A percentile compares a stretch with the other conserved stretches of the same genome.
These are phyloP conservation scores for Coemansia erecta DNA, from an alignment of 192 early-diverging fungal species.

Conservation along the genomic window DNA sequence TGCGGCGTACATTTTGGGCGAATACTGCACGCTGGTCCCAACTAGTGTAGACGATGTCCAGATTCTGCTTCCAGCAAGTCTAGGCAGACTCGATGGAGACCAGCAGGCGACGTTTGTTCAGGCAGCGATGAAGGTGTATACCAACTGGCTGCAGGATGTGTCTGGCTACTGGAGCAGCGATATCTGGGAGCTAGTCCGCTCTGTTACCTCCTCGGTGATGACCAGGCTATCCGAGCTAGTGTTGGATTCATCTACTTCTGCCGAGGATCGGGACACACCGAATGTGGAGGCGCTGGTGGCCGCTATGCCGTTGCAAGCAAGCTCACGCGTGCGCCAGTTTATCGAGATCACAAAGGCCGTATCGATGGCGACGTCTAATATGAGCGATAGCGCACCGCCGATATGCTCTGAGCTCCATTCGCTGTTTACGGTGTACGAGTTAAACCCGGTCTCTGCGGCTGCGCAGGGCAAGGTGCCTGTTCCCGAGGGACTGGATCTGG, in stretches of 20 bases:
- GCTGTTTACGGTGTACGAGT: slow-evolving; percentile 75
- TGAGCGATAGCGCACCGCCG: slow-evolving; percentile 42
- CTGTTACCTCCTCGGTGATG: slow-evolving; percentile 26
- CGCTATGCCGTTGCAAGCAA: slow-evolving; percentile 79
- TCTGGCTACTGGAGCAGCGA: slow-evolving; percentile 47
- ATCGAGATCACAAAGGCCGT: slow-evolving; percentile 32
- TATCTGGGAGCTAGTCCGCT: slow-evolving; percentile 38
- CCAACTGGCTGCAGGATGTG: slow-evolving; percentile 48
- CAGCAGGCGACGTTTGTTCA: slow-evolving; percentile 40
- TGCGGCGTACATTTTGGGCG: slow-evolving; percentile 90
- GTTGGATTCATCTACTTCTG: background rate
- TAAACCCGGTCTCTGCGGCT: slow-evolving; percentile 86
- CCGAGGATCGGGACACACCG: background rate
- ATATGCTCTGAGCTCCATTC: slow-evolving; percentile 59
- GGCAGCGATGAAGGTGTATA: slow-evolving; percentile 45
- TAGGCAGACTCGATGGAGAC: slow-evolving; percentile 18
- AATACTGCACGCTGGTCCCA: slow-evolving; percentile 68
- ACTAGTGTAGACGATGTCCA: slow-evolving; percentile 59
- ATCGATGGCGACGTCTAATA: slow-evolving; percentile 35
- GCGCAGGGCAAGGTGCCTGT: slow-evolving; percentile 89
- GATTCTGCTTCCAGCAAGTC: slow-evolving; percentile 68
- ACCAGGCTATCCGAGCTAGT: slow-evolving; percentile 13
- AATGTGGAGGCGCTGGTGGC: slow-evolving; percentile 23
- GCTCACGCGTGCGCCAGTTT: slow-evolving; percentile 24
- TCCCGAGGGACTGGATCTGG: slow-evolving; percentile 82